Evolutionary conservation across 108 stramenopile species (phyloP), one percentile per base, ranked within the genome.

Genomic region (Aureococcus anophagefferens): DNA sequence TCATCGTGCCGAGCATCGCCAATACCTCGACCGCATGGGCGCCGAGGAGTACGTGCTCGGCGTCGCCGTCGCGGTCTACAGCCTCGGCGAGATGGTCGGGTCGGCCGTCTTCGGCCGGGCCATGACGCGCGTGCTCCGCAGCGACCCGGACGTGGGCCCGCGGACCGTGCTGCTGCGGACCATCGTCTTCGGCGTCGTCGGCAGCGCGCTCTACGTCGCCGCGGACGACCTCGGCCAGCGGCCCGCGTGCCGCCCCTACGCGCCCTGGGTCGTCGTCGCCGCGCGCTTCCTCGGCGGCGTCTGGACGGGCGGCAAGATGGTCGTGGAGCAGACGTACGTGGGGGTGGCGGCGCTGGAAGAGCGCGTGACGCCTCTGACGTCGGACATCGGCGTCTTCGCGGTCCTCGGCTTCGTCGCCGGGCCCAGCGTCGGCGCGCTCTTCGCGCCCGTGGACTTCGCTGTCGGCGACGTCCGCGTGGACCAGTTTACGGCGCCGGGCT

Each of bases 241-340:
- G 5, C 40, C 40, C 13, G 13, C 5, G 5, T 13, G 5, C 9
- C 40, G 40, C 9, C 5, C 5, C 13, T 44, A 13, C 9, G 51
- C 21, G 51, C 51, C 51, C 3, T 59, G 51, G 21, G 14, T 16
- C 51, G 51, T 59, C 51, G 51, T 59, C 17, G 14, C 13, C 4
- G 78, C 71, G 3, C 68, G 81, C 34, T 45, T 75, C 35, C 28
- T 82, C 0, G 71, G 72, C 29, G 81, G 81, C 0, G 21, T 77
- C 13, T 82, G 81, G 81, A 82, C 79, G 11, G 81, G 81, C 28
- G 81, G 79, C 1, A 78, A 82, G 37, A 78, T 79, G 46, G 70
- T 74, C 33, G 40, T 44, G 40, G 81, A 82, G 51, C 81, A 79
- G 71, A 72, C 76, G 67, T 68, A 76, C 64, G 9, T 67, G 28